Conservation (phyloP, 78 protist species). For the Blattamonas nauphoetae region DNA sequence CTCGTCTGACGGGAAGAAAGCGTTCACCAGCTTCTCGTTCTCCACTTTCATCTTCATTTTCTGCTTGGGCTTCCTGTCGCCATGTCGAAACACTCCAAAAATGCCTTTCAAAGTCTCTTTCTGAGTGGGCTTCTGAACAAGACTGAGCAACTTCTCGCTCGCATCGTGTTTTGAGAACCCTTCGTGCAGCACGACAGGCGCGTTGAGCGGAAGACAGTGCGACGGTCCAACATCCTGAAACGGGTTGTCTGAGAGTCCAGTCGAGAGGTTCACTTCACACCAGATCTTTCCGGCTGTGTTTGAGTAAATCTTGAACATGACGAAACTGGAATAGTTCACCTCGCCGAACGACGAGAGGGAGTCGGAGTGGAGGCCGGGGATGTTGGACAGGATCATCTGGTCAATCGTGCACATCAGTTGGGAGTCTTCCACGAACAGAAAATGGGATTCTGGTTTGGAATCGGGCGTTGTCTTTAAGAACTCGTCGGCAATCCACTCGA, state of each 20-base stretch:
- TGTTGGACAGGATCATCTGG: background rate
- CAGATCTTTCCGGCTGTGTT: background rate
- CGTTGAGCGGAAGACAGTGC: constrained; percentile 9
- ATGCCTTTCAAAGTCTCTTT: constrained; percentile 1
- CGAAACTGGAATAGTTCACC: background rate
- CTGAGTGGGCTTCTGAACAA: background rate
- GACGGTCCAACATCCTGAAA: background rate
- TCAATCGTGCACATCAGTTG: background rate
- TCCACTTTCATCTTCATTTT: background rate
- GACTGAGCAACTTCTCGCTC: background rate
- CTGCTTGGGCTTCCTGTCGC: constrained; percentile 18
- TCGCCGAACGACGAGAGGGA: background rate
- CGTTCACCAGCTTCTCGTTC: background rate
- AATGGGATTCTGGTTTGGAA: background rate
- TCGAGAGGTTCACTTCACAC: background rate
- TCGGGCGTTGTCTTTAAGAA: background rate
- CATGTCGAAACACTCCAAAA: constrained; percentile 2
- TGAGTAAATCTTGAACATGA: background rate
- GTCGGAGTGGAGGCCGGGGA: background rate
- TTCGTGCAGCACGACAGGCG: background rate
- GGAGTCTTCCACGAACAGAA: background rate
- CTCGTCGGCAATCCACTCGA: background rate
- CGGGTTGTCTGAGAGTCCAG: constrained; percentile 10
- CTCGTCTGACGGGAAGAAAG: background rate
- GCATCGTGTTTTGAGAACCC: background rate